Evolutionary conservation across 441 rosid genomes (phyloP).

Genomic region (Gossypium schwendimanii): DNA sequence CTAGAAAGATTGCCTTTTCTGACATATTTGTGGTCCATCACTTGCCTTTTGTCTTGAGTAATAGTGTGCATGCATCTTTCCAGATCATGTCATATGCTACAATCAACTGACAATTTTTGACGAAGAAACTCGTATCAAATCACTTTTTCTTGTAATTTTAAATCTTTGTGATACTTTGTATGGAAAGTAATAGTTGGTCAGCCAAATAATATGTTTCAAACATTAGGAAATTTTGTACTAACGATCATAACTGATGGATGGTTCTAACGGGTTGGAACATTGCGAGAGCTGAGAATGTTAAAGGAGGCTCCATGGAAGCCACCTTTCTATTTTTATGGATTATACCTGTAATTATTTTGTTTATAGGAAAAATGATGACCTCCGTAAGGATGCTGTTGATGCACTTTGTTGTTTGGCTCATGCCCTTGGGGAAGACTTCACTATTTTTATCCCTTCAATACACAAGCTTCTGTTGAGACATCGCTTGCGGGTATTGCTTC

Average conservation of each 20-base stretch:
- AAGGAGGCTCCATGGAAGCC: constrained; percentile 6
- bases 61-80: not conserved
- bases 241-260: not conserved
- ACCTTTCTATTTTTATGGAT: not conserved
- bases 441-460: constrained; percentile 88
- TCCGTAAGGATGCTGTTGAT: constrained; percentile 92
- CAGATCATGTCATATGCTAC: not conserved
- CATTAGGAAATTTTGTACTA: not conserved
- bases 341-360: not conserved
- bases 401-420: constrained; percentile 97
- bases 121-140: not conserved
- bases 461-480: constrained; percentile 81
- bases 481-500: constrained; percentile 55
- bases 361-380: constrained; percentile 81
- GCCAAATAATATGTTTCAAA: constrained; percentile 5
- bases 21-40: not conserved
- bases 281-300: not conserved
- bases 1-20: not conserved
- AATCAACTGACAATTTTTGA: not conserved
- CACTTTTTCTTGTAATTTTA: not conserved
- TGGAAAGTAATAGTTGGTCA: not conserved
- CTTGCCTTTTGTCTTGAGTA: not conserved
- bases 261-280: not conserved
- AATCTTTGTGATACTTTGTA: not conserved
- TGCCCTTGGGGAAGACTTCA: constrained; percentile 98